Percentiles rank a stretch among this genome's conserved stretches.
Evolutionary conservation across 768 basidiomycete genomes (phyloP).

Genomic region (Dioszegia crocea): DNA sequence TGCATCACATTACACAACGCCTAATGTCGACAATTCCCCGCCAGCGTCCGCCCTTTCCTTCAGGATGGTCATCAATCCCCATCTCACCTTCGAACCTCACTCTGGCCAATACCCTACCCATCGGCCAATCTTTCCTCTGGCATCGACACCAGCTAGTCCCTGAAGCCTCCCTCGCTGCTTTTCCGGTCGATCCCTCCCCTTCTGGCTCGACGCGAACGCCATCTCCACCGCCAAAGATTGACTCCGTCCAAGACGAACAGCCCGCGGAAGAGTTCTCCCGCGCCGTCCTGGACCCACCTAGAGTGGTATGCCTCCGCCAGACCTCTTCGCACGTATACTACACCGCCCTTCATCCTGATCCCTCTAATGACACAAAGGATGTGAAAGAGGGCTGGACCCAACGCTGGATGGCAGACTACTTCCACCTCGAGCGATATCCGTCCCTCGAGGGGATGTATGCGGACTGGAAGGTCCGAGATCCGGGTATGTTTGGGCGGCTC

Average conservation of each 20-base stretch:
- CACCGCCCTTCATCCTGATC: slow-evolving; percentile 31
- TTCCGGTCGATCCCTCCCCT: no score
- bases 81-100: slow-evolving; percentile 34
- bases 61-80: slow-evolving; percentile 32
- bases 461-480: slow-evolving; percentile 69
- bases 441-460: slow-evolving; percentile 68
- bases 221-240: no score
- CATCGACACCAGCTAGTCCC: slow-evolving; percentile 20
- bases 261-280: slow-evolving; percentile 46
- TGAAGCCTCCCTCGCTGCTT: no score
- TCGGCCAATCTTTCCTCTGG: slow-evolving; percentile 49
- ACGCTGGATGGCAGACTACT: slow-evolving; percentile 68
- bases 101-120: slow-evolving; percentile 44
- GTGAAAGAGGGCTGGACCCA: slow-evolving; percentile 10
- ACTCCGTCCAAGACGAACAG: not conserved
- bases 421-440: slow-evolving; percentile 66
- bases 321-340: slow-evolving; percentile 31
- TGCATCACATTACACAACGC: not conserved
- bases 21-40: not conserved
- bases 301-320: slow-evolving; percentile 48
- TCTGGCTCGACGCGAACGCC: no score
- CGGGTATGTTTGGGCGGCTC: slow-evolving; percentile 62
- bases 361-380: slow-evolving; percentile 1
- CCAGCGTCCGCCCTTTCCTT: slow-evolving; percentile 35
- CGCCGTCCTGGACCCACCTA: slow-evolving; percentile 38